Base-by-base conservation (phyloP, 805 yeast species). In the Wickerhamiella brachini region DNA sequence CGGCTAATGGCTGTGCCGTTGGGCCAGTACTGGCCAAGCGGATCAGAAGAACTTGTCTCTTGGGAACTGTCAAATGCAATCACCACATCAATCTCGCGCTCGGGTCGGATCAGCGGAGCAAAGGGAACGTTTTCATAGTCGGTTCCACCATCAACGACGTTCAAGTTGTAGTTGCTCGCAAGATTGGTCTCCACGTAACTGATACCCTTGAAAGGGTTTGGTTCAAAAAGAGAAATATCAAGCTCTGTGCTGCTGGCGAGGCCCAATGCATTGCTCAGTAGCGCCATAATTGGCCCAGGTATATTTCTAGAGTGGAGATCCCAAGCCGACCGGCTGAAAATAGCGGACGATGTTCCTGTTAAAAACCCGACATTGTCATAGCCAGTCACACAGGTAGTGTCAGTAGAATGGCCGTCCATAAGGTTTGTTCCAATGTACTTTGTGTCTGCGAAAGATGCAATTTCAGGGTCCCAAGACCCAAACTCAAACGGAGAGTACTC, bases 391-490 rank as follows among this genome's bases (percentile, higher is more conserved):
- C 95, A 87, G 10, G 64, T 61, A 41, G 65, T 65, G 17, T 60
- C 59, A 8, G 86, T 81, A 21, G 62, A 55, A 38, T 95, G 95
- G 54, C 78, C 71, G 22, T 71, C 59, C 37, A 83, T 74, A 20
- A 73, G 65, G 1, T 37, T 43, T 2, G 94, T 74, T 8, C 95
- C 95, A 46, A 85, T 64, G 62, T 83, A 86, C 64, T 79, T 74
- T 44, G 78, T 66, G 53, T 83, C 80, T 12, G 80, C 71, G 65
- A 87, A 86, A 2, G 82, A 68, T 50, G 74, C 71, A 49, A 85
- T 66, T 1, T 82, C 70, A 10, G 86, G 83, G 62, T 88, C 95
- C 95, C 94, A 87, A 3, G 94, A 80, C 12, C 96, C 95, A 60
- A 87, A 67, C 62, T 82, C 85, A 59, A 69, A 81, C 15, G 94